Base-by-base conservation (phyloP, 1,284 basidiomycete species). In the Sporisorium iseilematis-ciliati region DNA sequence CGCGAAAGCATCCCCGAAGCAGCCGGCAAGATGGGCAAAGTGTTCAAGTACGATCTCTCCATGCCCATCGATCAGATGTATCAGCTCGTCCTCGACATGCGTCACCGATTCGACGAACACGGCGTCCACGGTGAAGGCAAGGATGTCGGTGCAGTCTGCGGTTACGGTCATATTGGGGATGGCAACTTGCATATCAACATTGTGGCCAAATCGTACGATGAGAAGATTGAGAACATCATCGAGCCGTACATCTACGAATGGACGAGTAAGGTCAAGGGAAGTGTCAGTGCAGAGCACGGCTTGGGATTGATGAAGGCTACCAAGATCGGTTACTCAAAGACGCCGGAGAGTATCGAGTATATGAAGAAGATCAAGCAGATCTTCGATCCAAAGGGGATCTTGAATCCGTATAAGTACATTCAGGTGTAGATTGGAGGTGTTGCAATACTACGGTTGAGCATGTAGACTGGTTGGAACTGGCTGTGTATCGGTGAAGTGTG, bases 21-120 rank as follows among this genome's bases (percentile, higher is more conserved):
- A 1, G 90, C 93, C 2, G 93, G 93, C 26, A 98, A 98, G 86
- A 91, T 94, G 84, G 97, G 97, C 49, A 94, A 94, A 78, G 91
- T 92, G 6, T 99, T 97, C 89, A 99, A 99, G 88, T 99, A 99
- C 86, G 97, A 99, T 82, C 90, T 99, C 43, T 95, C 93, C 20
- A 90, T 99, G 35, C 96, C 96, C 2, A 89, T 97, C 4, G 88
- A 90, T 21, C 90, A 91, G 79, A 99, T 99, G 90, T 92, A 98
- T 87, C 89, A 90, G 29, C 90, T 97, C 11, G 94, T 98, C 23
- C 92, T 96, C 80, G 88, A 89, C 45, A 92, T 95, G 55, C 88
- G 93, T 63, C 90, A 91, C 62, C 91, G 91, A 57, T 87, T 98
- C 50, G 86, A 88, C 38, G 90, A 90, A 40, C 90, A 91, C 73